These are phyloP conservation scores for Stagonosporopsis rhizophila DNA, from an alignment of 2,329 filamentous ascomycete species.

Conservation along the genomic window DNA sequence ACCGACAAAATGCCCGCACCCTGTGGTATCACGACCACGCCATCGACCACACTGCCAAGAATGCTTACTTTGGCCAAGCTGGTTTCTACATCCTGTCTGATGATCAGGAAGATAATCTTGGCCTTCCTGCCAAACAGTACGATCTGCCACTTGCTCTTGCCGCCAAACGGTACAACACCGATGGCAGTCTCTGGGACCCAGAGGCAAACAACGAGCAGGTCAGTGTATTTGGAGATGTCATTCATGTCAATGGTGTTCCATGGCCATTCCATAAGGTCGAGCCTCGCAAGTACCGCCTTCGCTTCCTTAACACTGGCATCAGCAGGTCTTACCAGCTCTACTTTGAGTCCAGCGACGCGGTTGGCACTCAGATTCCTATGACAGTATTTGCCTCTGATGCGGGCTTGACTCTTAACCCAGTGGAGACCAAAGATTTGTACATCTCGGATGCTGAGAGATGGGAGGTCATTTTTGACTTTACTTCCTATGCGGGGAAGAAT, in stretches of 20 bases:
- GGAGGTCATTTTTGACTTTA: conserved; percentile 67
- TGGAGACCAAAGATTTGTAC: conserved; percentile 53
- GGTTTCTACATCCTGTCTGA: conserved; percentile 65
- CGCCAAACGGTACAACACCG: conserved; percentile 61
- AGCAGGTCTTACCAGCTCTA: conserved; percentile 58
- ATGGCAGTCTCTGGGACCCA: conserved; percentile 59
- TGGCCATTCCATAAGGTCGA: conserved; percentile 66
- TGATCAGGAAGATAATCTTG: conserved; percentile 56
- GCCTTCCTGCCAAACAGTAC: conserved; percentile 60
- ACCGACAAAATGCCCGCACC: conserved; percentile 59
- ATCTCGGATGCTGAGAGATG: conserved; percentile 65
- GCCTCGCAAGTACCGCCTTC: conserved; percentile 66
- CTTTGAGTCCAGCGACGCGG: conserved; percentile 47
- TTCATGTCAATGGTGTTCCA: conserved; percentile 66
- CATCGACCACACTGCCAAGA: conserved; percentile 58
- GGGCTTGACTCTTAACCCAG: conserved; percentile 51
- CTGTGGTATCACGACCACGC: conserved; percentile 63
- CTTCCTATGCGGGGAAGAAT: conserved; percentile 58
- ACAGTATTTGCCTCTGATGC: conserved; percentile 63
- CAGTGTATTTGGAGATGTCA: conserved; percentile 63
- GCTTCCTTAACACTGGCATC: conserved; percentile 57
- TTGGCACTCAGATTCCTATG: conserved; percentile 55
- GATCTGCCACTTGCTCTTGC: conserved; percentile 62
- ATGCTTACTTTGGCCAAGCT: conserved; percentile 65
- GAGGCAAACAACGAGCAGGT: conserved; percentile 55